Evolutionary conservation across 2,329 filamentous ascomycete genomes (phyloP).

Genomic region (Metarhizium brunneum): DNA sequence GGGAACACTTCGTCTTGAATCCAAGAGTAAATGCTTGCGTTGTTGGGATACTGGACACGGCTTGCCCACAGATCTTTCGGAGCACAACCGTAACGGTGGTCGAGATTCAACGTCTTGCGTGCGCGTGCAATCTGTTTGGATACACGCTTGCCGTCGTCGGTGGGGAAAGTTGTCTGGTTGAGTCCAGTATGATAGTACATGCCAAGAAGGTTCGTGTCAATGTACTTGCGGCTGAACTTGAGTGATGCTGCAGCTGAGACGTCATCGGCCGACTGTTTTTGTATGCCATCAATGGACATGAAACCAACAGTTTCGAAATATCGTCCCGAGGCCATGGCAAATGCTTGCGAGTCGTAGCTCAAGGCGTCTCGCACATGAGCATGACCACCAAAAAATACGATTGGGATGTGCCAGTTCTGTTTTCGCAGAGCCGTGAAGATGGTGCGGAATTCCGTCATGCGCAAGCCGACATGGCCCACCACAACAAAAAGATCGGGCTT

Average conservation of each 20-base stretch:
- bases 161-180: conserved; percentile 65
- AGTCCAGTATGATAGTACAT: conserved; percentile 72
- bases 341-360: conserved; percentile 67
- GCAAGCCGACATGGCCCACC: conserved; percentile 73
- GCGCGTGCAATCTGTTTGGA: conserved; percentile 60
- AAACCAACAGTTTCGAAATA: conserved; percentile 96
- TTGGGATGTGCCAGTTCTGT: conserved; percentile 70
- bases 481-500: conserved; percentile 84
- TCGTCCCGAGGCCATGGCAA: conserved; percentile 75
- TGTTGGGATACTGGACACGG: conserved; percentile 61
- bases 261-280: conserved; percentile 17
- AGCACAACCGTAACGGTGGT: conserved; percentile 72
- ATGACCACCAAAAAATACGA: conserved; percentile 88
- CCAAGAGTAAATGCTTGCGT: conserved; percentile 73
- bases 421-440: conserved; percentile 73
- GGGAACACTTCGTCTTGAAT: conserved; percentile 69
- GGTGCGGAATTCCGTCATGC: conserved; percentile 67
- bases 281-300: conserved; percentile 68
- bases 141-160: conserved; percentile 63
- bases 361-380: conserved; percentile 80
- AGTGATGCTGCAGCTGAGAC: conserved; percentile 27
- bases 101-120: conserved; percentile 61
- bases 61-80: conserved; percentile 76
- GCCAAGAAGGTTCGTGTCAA: conserved; percentile 87
- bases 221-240: conserved; percentile 70